These are phyloP conservation scores for Aureobasidium subglaciale DNA, from an alignment of 2,329 filamentous ascomycete genomes.

Conservation along the genomic window DNA sequence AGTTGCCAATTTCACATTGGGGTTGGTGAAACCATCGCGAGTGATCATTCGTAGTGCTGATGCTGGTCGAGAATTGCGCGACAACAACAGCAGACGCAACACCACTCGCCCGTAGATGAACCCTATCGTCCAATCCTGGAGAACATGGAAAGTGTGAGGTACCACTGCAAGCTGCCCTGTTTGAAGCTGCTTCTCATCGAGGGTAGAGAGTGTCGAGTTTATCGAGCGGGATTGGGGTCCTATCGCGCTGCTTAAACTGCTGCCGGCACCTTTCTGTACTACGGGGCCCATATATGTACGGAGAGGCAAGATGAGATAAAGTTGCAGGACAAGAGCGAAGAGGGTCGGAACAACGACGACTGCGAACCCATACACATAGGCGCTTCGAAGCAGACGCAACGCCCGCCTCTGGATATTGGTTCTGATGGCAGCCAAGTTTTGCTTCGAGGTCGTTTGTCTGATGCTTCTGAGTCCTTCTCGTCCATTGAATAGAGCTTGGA, in stretches of 20 bases:
- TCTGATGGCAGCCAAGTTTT: conserved; percentile 23
- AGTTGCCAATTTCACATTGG: conserved; percentile 71
- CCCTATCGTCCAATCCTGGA: conserved; percentile 91
- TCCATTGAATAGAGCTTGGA: conserved; percentile 46
- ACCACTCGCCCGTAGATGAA: conserved; percentile 82
- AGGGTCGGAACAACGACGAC: conserved; percentile 74
- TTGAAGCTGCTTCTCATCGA: not conserved
- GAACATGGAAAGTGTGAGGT: conserved; percentile 69
- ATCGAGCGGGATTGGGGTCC: conserved; percentile 13
- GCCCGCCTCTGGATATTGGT: conserved; percentile 20
- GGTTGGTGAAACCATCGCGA: conserved; percentile 65
- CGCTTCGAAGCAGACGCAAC: conserved; percentile 43
- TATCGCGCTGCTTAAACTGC: conserved; percentile 15
- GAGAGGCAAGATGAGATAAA: conserved; percentile 81
- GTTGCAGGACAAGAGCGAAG: conserved; percentile 71
- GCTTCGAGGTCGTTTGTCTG: conserved; percentile 17
- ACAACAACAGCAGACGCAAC: conserved; percentile 59
- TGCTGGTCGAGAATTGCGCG: conserved; percentile 64
- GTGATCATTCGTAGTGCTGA: conserved; percentile 68
- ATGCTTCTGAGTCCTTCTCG: conserved; percentile 13
- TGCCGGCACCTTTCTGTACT: not conserved
- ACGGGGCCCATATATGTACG: conserved; percentile 60
- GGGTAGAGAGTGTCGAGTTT: not conserved
- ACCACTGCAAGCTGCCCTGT: not conserved
- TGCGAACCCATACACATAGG: conserved; percentile 70